Percentiles rank a stretch among this genome's conserved stretches.
Conservation (phyloP, 2,329 filamentous ascomycete species). For the Neocucurbitaria cava region DNA sequence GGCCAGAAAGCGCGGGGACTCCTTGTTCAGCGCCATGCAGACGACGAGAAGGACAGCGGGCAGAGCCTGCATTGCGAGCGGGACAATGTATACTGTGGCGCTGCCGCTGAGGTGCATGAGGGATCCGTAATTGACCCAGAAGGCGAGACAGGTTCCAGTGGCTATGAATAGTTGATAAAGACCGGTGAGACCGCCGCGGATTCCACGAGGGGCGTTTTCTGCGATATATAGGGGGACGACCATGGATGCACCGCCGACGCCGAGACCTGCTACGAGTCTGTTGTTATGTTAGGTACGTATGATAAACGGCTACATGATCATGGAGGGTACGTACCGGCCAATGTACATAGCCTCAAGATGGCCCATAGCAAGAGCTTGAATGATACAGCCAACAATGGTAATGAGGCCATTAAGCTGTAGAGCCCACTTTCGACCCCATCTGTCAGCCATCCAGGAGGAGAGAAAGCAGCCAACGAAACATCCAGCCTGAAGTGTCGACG, state of each 20-base stretch:
- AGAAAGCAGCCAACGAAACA: conserved; percentile 70
- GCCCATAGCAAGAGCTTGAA: conserved; percentile 69
- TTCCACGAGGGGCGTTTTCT: conserved; percentile 65
- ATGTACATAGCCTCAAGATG: conserved; percentile 69
- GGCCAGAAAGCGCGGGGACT: conserved; percentile 73
- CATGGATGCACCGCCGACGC: conserved; percentile 61
- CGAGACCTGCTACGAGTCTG: conserved; percentile 62
- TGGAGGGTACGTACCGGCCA: conserved; percentile 59
- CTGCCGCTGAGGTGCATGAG: conserved; percentile 56
- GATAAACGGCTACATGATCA: neutral
- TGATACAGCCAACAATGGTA: conserved; percentile 66
- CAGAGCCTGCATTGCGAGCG: conserved; percentile 69
- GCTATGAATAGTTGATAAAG: conserved; percentile 67
- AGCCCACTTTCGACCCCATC: conserved; percentile 61
- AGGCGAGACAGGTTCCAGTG: conserved; percentile 59
- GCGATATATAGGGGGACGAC: conserved; percentile 67
- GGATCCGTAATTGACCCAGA: conserved; percentile 63
- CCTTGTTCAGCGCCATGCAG: conserved; percentile 69
- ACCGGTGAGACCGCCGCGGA: conserved; percentile 66
- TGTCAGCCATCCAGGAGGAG: conserved; percentile 63
- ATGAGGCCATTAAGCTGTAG: conserved; percentile 65
- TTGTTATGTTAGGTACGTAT: neutral
- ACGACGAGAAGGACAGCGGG: conserved; percentile 67
- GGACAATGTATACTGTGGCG: conserved; percentile 64
- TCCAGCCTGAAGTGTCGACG: conserved; percentile 73